A percentile compares a stretch with the other conserved stretches of the same genome.
These are phyloP conservation scores for Gossypium schwendimanii DNA, from an alignment of 441 rosid species.

Conservation along the genomic window DNA sequence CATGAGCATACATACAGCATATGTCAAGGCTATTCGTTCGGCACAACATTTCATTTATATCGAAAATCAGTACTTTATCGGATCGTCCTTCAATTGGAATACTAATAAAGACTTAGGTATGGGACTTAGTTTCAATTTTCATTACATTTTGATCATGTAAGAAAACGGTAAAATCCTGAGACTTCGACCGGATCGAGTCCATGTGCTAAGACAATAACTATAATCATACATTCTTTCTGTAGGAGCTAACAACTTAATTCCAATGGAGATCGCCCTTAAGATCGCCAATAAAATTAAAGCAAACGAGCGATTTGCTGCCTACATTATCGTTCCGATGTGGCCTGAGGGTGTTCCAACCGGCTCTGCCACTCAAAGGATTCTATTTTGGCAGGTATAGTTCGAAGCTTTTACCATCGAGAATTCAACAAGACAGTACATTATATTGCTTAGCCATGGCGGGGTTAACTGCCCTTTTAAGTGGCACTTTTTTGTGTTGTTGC, in stretches of 20 bases:
- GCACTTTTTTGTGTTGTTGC: slow-evolving; percentile 19
- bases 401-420: background rate
- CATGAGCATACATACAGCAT: slow-evolving; percentile 98
- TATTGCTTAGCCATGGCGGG: background rate
- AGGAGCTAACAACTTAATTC: slow-evolving; percentile 95
- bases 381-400: slow-evolving; percentile 84
- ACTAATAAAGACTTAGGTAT: slow-evolving; percentile 71
- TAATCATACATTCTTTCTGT: slow-evolving; percentile 12
- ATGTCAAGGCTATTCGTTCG: slow-evolving; percentile 89
- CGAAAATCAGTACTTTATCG: slow-evolving; percentile 95
- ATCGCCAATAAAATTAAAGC: slow-evolving; percentile 90
- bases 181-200: background rate
- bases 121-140: slow-evolving; percentile 6
- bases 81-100: slow-evolving; percentile 86
- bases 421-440: background rate
- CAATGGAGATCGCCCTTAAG: slow-evolving; percentile 95
- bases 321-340: slow-evolving; percentile 92
- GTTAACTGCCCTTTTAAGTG: background rate
- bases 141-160: background rate
- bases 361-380: slow-evolving; percentile 81
- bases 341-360: slow-evolving; percentile 94
- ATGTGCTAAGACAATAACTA: background rate
- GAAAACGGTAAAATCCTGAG: too few species aligned
- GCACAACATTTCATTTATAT: slow-evolving; percentile 97
- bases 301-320: slow-evolving; percentile 82